Evolutionary conservation across 208 protist genomes (phyloP), one percentile per base, ranked within the genome.

Genomic region (Wallacemonas sp.): DNA sequence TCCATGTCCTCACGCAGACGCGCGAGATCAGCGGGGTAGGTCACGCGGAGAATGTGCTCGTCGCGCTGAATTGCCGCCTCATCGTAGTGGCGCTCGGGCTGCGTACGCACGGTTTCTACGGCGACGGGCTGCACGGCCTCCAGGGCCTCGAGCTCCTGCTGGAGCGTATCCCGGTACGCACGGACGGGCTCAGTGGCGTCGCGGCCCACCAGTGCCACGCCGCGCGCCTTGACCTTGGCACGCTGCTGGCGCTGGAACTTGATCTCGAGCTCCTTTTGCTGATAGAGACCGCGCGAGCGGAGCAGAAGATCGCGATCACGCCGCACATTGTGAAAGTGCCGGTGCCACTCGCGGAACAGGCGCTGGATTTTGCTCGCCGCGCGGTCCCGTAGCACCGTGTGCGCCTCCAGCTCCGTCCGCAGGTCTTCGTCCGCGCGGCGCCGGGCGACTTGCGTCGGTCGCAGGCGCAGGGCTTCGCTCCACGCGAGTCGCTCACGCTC

Each of bases 331-430:
- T 81, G 39, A 29, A 52, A 72, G 72, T 86, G 80, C 12, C 68
- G 71, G 4, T 25, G 57, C 86, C 89, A 94, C 11, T 0, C 14
- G 12, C 89, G 78, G 57, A 81, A 94, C 5, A 74, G 73, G 0
- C 76, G 74, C 65, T 94, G 89, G 49, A 94, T 94, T 3, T 74
- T 77, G 20, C 61, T 29, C 0, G 89, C 89, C 0, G 86, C 86
- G 8, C 78, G 71, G 23, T 72, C 65, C 1, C 75, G 79, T 1
- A 76, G 61, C 39, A 76, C 62, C 2, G 57, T 49, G 3, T 79
- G 55, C 25, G 77, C 50, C 54, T 89, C 81, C 16, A 81, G 38
- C 29, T 74, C 31, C 4, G 70, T 61, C 18, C 62, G 67, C 1
- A 76, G 48, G 49, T 87, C 74, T 23, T 86, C 69, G 45, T 65